phyloP scores from a whole-genome alignment of 1,284 basidiomycete genomes.

The Meira nashicola region DNA sequence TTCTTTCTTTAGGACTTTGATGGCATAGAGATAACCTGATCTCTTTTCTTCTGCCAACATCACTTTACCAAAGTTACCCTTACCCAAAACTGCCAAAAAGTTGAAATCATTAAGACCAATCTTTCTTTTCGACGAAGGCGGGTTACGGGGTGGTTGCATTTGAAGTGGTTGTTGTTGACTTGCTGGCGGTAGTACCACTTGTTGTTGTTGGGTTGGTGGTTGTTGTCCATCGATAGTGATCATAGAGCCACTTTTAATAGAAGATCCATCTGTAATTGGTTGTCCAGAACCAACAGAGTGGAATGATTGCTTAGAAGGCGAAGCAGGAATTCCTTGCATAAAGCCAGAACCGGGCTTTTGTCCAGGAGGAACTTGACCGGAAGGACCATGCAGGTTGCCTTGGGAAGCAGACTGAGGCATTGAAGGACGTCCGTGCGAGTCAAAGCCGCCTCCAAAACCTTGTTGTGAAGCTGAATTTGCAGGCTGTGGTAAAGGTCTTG shows the following conservation, averaged over 20 bases:
- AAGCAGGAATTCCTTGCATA: too few species aligned
- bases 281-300: too few species aligned
- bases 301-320: too few species aligned
- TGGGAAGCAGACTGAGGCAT: too few species aligned
- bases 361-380: too few species aligned
- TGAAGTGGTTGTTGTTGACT: constrained; percentile 16
- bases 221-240: neutral
- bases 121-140: constrained; percentile 63
- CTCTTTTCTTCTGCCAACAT: constrained; percentile 99
- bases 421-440: too few species aligned
- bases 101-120: constrained; percentile 98
- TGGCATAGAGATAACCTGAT: constrained; percentile 83
- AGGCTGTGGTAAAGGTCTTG: constrained; percentile 8
- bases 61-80: constrained; percentile 99
- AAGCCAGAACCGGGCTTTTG: too few species aligned
- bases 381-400: too few species aligned
- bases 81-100: constrained; percentile 95
- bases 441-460: too few species aligned
- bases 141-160: constrained; percentile 21
- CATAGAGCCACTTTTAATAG: too few species aligned
- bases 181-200: constrained; percentile 8
- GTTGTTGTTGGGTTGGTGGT: constrained; percentile 3
- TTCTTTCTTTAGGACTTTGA: constrained; percentile 99
- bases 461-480: neutral
- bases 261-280: too few species aligned